Base-by-base conservation (phyloP, 768 basidiomycete genomes). In the Steccherinum ochraceum region DNA sequence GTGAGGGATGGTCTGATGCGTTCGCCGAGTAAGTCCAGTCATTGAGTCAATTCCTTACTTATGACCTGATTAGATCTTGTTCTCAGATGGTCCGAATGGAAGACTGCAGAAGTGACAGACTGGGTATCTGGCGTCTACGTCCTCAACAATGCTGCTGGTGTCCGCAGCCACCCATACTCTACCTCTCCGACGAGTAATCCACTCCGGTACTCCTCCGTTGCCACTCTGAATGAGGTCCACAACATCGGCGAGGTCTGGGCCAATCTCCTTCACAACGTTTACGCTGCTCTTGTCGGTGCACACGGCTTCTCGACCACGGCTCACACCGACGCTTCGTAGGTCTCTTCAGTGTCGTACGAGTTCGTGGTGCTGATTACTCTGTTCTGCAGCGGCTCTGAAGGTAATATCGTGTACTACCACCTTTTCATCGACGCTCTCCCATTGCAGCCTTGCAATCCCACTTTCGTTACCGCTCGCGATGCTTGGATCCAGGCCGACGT, bases 1-100 rank as follows among this genome's bases (percentile, higher is more conserved):
- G 82, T 40, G 84, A 86, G 63, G 82, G 80, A 16, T 84, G 81
- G 80, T 77, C 77, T 3, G 82, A 83, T 63, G 50, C 57, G 7
- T 53, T 62, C 24, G 61, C 61, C 1, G 58, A 62, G 56, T 58
- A 45, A 24, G 45, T 46, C 2, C 35, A 4, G 13, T 25, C 21
- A 12, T 39, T 5, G 12, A 12, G 12, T 21, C n/a, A 1, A n/a
- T n/a, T n/a, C n/a, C n/a, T n/a, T n/a, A 13, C n/a, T n/a, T n/a
- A 19, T 7, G 4, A 18, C 16, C 24, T 54, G 50, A 19, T 40
- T 64, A n/a, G n/a, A n/a, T 21, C n/a, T n/a, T n/a, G n/a, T n/a
- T 4, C 27, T 5, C 42, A 68, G 65, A 48, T 64, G 65, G 64
- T 67, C 64, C 5, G 68, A 75, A 50, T 57, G 78, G 54, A 74